Conservation (phyloP, 805 yeast species). For the Metschnikowia reukaufii region DNA sequence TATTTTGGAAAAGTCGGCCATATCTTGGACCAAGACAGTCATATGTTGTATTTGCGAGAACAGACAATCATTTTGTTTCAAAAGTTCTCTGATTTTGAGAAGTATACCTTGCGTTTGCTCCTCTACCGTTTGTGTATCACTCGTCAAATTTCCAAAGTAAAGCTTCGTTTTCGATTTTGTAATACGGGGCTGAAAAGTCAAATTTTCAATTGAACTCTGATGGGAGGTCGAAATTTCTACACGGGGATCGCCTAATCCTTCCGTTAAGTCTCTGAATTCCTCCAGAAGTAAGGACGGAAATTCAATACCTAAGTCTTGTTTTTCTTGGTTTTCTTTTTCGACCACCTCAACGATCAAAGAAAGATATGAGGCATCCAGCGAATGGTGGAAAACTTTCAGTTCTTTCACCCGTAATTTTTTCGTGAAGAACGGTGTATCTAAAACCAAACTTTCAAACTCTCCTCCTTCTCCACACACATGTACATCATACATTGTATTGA, state of each 20-base stretch:
- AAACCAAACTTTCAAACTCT: constrained; percentile 89
- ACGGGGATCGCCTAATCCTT: background rate
- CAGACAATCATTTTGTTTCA: constrained; percentile 31
- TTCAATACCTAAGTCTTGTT: background rate
- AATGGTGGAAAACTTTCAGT: constrained; percentile 42
- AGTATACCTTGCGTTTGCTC: constrained; percentile 54
- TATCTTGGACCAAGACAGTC: constrained; percentile 59
- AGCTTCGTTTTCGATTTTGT: constrained; percentile 16
- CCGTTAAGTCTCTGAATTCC: background rate
- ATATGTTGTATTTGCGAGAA: constrained; percentile 57
- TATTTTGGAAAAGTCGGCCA: constrained; percentile 61
- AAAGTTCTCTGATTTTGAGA: constrained; percentile 34
- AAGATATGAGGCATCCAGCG: constrained; percentile 73
- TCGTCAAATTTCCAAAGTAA: constrained; percentile 33
- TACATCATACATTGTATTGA: constrained; percentile 70
- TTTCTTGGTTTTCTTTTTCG: constrained; percentile 30
- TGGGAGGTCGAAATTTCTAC: background rate
- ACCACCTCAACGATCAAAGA: constrained; percentile 51
- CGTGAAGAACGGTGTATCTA: constrained; percentile 84
- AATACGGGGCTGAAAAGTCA: background rate
- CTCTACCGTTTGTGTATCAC: constrained; percentile 18
- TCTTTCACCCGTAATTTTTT: constrained; percentile 45
- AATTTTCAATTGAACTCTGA: background rate
- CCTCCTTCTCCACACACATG: constrained; percentile 99
- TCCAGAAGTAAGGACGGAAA: constrained; percentile 7